These are phyloP conservation scores for Nannochloropsis gaditana DNA, from an alignment of 108 stramenopile genomes.

Conservation along the genomic window DNA sequence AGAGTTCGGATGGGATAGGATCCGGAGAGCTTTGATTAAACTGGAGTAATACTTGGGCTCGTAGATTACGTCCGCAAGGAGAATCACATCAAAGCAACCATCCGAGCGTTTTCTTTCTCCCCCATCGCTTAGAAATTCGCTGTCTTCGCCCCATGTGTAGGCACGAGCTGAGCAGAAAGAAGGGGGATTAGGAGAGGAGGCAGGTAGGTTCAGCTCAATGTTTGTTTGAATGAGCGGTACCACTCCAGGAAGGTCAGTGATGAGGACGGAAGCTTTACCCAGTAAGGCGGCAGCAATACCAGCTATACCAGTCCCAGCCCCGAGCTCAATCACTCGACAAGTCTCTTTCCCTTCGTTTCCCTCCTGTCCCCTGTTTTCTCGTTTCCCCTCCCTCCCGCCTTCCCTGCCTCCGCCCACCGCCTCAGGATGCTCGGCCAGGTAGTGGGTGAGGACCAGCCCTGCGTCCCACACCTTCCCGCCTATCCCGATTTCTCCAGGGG, in stretches of 20 bases:
- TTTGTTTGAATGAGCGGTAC: constrained; percentile 39
- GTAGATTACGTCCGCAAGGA: constrained; percentile 26
- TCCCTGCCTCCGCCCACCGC: background rate
- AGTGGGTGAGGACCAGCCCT: constrained; percentile 30
- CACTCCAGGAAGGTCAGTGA: constrained; percentile 50
- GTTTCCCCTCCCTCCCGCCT: background rate
- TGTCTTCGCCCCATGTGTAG: background rate
- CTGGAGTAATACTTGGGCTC: constrained; percentile 21
- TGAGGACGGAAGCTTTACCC: constrained; percentile 37
- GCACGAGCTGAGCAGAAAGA: background rate
- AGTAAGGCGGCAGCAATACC: constrained; percentile 41
- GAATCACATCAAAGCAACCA: background rate
- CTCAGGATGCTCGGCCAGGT: constrained; percentile 14
- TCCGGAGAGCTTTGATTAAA: background rate
- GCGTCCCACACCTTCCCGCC: constrained; percentile 39
- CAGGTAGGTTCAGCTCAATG: constrained; percentile 24
- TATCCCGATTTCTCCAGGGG: constrained; percentile 28
- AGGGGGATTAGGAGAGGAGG: background rate
- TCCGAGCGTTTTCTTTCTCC: background rate
- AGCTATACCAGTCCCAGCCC: constrained; percentile 51
- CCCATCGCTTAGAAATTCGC: background rate
- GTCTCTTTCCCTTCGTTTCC: background rate
- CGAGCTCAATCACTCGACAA: constrained; percentile 48
- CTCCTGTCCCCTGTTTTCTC: background rate
- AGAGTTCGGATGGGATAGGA: background rate